Percentiles rank a stretch among this genome's conserved stretches.
phyloP scores from a whole-genome alignment of 176 grass and related monocot species.

The Chloris gayana region DNA sequence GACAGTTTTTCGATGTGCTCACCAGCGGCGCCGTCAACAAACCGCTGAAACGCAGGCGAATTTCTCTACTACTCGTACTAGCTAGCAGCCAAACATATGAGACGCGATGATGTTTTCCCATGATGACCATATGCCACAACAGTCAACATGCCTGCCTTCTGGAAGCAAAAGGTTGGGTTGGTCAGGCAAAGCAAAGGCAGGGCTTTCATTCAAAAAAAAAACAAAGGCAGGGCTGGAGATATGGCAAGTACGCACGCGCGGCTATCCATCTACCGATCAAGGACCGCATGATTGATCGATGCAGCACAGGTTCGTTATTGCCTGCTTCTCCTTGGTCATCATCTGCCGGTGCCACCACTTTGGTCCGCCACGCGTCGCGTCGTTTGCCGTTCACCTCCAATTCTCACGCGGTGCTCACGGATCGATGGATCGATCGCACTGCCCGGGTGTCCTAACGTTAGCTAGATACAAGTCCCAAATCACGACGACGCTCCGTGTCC shows the following conservation, averaged over 20 bases:
- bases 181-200: not conserved
- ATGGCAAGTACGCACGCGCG: constrained; percentile 1
- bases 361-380: not conserved
- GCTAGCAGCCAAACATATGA: no score
- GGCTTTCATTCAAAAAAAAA: no score
- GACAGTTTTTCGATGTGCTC: not conserved
- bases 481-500: no score
- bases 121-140: no score
- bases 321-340: no score
- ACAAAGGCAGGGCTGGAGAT: no score
- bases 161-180: not conserved
- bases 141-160: not conserved
- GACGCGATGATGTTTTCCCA: no score
- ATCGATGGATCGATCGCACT: constrained; percentile 4
- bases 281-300: not conserved
- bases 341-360: not conserved
- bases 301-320: not conserved
- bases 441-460: no score
- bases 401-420: not conserved
- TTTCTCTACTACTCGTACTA: no score
- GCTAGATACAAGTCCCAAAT: no score
- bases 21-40: no score
- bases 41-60: no score
- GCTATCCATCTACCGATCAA: not conserved
- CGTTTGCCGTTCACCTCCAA: not conserved